Evolutionary conservation across 176 grass and related monocot genomes (phyloP).

Genomic region (Zea luxurians): DNA sequence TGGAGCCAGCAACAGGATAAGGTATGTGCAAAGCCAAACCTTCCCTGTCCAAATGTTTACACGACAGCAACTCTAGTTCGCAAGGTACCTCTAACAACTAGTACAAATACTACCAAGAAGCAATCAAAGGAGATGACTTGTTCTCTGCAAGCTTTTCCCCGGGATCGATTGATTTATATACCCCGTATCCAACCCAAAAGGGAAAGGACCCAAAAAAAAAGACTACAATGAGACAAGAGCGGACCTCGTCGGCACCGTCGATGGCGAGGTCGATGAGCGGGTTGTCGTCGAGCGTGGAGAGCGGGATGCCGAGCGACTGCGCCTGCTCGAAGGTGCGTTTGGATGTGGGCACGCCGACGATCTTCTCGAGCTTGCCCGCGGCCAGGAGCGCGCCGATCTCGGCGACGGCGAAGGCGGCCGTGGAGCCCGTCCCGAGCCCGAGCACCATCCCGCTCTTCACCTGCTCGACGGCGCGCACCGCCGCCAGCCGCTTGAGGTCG

Average conservation of each 20-base stretch:
- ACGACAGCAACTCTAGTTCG: background rate
- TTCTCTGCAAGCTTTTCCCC: background rate
- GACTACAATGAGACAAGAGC: background rate
- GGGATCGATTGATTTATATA: background rate
- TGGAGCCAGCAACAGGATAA: background rate
- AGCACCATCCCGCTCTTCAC: constrained; percentile 93
- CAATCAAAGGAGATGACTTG: background rate
- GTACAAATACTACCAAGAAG: background rate
- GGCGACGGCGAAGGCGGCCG: constrained; percentile 86
- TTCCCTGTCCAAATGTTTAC: background rate
- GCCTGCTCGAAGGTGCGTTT: constrained; percentile 97
- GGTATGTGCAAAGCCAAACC: constrained; percentile 16
- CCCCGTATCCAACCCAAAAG: background rate
- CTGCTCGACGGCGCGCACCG: constrained; percentile 87
- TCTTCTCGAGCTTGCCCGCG: constrained; percentile 64
- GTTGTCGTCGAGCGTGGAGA: constrained; percentile 93
- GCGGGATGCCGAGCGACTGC: constrained; percentile 77
- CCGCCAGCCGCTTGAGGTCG: constrained; percentile 90
- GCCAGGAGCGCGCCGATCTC: constrained; percentile 84
- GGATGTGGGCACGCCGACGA: constrained; percentile 92
- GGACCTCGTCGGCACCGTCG: constrained; percentile 95
- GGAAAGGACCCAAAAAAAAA: background rate
- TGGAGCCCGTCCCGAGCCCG: constrained; percentile 92
- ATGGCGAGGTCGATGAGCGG: constrained; percentile 86
- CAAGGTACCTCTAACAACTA: background rate